Evolutionary conservation across 208 protist species (phyloP), one percentile per base, ranked within the genome.

Genomic region (Trypanosoma lewisi): DNA sequence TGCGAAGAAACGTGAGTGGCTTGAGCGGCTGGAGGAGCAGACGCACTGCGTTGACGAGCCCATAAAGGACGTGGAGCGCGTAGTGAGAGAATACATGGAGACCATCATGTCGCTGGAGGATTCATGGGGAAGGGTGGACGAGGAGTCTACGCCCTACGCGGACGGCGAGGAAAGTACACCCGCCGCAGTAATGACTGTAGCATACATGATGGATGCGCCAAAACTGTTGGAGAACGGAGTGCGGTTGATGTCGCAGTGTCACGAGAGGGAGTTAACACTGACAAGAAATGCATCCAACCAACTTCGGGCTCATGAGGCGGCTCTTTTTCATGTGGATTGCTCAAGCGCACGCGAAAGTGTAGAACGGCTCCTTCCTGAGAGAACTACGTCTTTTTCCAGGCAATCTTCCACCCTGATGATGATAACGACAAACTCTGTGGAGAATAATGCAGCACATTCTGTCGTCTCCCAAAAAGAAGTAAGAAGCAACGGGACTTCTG

Each of bases 81-180:
- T 86, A 28, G 21, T 76, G 19, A 16, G 21, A 47, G 76, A 80
- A 57, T 86, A 86, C 63, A 41, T 49, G 41, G 31, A 68, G 36
- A 73, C 73, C 7, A 66, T 90, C 11, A 50, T 47, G 4, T 65
- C 69, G 33, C 53, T 90, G 25, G 71, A 82, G 47, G 31, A 44
- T 28, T 62, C 47, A 17, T 89, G 73, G 50, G 56, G 77, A 17
- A 37, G 28, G 4, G 50, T 41, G 19, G 36, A n/a, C n/a, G 21
- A 16, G 6, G 14, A 49, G 0, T 25, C 30, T 8, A 19, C 0
- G 19, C 28, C n/a, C 8, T 9, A 42, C 19, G 25, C n/a, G 14
- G 45, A 61, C 2, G 21, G 36, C 30, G n/a, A 11, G 19, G 36
- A 28, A 21, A 8, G 47, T 44, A 4, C 16, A 11, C 52, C 23